Evolutionary conservation across 345 rosid genomes (phyloP), one percentile per base, ranked within the genome.

Genomic region (Pistacia atlantica): DNA sequence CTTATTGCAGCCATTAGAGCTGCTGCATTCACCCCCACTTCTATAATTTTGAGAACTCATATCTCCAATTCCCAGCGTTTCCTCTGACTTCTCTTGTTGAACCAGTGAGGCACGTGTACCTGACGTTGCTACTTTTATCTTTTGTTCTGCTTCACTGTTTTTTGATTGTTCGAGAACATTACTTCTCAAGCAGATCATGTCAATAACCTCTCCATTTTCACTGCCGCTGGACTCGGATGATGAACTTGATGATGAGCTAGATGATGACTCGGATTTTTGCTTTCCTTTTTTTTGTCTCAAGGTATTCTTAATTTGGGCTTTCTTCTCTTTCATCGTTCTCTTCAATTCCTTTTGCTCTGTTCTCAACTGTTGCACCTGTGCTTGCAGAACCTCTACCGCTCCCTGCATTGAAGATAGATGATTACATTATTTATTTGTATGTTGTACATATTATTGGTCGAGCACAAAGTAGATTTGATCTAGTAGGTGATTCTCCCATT

Each of bases 121-220:
- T 7, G 51, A 3, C 17, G 49, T 48, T 2, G 69, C 48, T 18
- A 1, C 48, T 73, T 52, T 4, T 35, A 28, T 8, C 55, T 46
- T 46, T 61, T 48, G 18, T 33, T 12, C 46, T 8, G 48, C 51
- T 49, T 64, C 60, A 51, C 33, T n/a, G 18, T 61, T 5, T 28
- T 25, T 28, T 5, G 49, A 73, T 63, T 18, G 68, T 62, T n/a
- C 18, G 5, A 31, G 51, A 11, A 35, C 31, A 16, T 52, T 60
- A 31, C 11, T 78, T 76, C 88, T 86, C n/a, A 84, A 31, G 67
- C 77, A 14, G 73, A 69, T 87, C 90, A 86, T 86, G 81, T 84
- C 85, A 72, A 90, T 75, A 11, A 90, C 87, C 75, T 91, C 84
- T 1, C 80, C 82, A n/a, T 87, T 58, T 57, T 90, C 92, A 77